Evolutionary conservation across 2,329 filamentous ascomycete species (phyloP).

Genomic region (Colletotrichum karsti): DNA sequence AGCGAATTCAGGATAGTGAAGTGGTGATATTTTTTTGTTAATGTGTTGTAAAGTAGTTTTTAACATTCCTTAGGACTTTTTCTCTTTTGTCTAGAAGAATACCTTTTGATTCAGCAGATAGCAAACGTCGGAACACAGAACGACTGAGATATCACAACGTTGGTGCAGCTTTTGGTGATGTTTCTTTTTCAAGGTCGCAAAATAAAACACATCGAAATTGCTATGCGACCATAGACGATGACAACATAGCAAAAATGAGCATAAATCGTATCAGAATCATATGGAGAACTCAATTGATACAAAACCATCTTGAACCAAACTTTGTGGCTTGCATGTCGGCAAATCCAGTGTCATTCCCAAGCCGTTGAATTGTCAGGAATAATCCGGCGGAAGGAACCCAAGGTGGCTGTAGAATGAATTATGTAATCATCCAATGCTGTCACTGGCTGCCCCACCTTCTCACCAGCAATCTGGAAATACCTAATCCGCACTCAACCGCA

Average conservation of each 20-base stretch:
- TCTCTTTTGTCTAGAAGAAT: neutral
- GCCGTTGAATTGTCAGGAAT: neutral
- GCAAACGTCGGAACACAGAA: neutral
- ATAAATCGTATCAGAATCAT: neutral
- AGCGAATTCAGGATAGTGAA: neutral
- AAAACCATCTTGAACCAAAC: fast-evolving
- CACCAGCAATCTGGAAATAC: no score
- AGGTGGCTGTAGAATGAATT: neutral
- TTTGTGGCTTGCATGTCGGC: no score
- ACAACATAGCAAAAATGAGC: neutral
- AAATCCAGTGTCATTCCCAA: no score
- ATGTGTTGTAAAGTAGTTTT: neutral
- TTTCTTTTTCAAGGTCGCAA: neutral
- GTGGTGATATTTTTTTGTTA: neutral
- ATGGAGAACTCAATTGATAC: fast-evolving
- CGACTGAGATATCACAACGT: neutral
- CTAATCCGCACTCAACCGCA: neutral
- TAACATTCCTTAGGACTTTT: neutral
- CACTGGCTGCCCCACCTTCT: neutral
- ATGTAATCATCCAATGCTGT: neutral
- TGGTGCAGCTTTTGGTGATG: neutral
- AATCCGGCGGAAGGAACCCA: no score
- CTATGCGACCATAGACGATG: neutral
- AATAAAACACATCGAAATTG: neutral
- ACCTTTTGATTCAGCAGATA: neutral